Base-by-base conservation (phyloP, 768 basidiomycete species). In the Boletus fagicola region DNA sequence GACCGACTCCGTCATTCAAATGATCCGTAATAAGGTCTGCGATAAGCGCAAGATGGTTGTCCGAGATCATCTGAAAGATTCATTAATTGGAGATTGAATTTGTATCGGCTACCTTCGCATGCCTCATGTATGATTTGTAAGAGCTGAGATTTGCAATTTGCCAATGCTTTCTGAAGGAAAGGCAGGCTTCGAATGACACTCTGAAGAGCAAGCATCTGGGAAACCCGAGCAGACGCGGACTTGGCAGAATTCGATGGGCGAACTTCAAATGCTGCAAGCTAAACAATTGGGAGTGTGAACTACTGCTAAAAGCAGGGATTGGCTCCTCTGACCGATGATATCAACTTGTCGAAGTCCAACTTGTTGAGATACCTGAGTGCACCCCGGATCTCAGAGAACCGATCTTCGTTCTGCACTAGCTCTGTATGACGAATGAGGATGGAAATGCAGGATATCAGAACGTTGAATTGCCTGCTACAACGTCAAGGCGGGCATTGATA, bases 281-380 rank as follows among this genome's bases (percentile, higher is more conserved):
- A 52, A n/a, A 43, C 33, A 12, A 50, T 20, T 2, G 16, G 28
- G 5, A 16, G 18, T n/a, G 31, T 50, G 8, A 53, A 47, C 12
- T 26, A 51, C n/a, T 24, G 22, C 26, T 31, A 31, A 4, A 50
- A 7, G 39, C 5, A 2, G 43, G 12, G 8, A 22, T 24, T 26
- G 35, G 15, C 3, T 22, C 33, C 6, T 61, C 77, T 57, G 64
- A 87, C 90, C 28, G 83, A 83, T 47, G 81, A 84, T 36, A 93
- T 88, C 8, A 97, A 74, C 67, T 90, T 94, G 71, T 98, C 95
- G 28, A 96, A 81, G 64, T 98, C 96, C 69, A 90, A 77, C 66
- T 89, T 88, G 68, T 90, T 86, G 52, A 94, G 72, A 2, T 78
- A 71, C 68, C 84, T 87, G 45, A 95, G 76, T 0, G 86, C 88